These are phyloP conservation scores for Flammula alnicola DNA, from an alignment of 1,284 basidiomycete genomes.

Conservation along the genomic window DNA sequence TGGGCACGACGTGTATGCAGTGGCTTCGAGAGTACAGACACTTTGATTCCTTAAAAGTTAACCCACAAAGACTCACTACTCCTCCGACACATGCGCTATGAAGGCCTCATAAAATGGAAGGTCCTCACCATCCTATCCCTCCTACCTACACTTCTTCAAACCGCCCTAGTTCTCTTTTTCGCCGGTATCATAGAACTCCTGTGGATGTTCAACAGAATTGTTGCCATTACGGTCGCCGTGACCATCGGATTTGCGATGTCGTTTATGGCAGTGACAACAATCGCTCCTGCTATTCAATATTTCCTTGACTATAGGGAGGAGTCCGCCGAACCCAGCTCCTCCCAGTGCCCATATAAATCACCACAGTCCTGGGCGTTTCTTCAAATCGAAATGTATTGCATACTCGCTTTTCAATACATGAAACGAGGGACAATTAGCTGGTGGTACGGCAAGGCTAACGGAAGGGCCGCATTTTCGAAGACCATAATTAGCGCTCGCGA, in stretches of 20 bases:
- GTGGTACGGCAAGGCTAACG: no score
- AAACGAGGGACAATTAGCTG: no score
- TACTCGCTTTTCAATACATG: no score
- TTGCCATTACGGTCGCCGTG: constrained; percentile 20
- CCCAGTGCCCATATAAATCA: constrained; percentile 27
- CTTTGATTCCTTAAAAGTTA: constrained; percentile 17
- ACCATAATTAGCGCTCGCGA: no score
- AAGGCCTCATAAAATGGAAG: constrained; percentile 28
- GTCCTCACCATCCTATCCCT: constrained; percentile 28
- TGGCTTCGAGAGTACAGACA: constrained; percentile 31
- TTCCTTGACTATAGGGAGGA: constrained; percentile 9
- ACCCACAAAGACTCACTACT: constrained; percentile 22
- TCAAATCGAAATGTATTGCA: no score
- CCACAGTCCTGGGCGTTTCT: constrained; percentile 25
- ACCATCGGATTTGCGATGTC: constrained; percentile 21
- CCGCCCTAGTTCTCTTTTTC: constrained; percentile 31
- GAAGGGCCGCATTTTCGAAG: no score
- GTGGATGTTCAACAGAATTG: constrained; percentile 23
- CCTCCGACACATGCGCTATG: constrained; percentile 29
- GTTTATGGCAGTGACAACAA: constrained; percentile 20
- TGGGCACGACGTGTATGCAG: constrained; percentile 31
- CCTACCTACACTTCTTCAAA: constrained; percentile 28
- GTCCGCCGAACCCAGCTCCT: no score
- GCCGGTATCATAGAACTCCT: constrained; percentile 28
- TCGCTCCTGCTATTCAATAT: constrained; percentile 22